Evolutionary conservation across 106 monocot genomes (phyloP).

Genomic region (Platanthera zijinensis): DNA sequence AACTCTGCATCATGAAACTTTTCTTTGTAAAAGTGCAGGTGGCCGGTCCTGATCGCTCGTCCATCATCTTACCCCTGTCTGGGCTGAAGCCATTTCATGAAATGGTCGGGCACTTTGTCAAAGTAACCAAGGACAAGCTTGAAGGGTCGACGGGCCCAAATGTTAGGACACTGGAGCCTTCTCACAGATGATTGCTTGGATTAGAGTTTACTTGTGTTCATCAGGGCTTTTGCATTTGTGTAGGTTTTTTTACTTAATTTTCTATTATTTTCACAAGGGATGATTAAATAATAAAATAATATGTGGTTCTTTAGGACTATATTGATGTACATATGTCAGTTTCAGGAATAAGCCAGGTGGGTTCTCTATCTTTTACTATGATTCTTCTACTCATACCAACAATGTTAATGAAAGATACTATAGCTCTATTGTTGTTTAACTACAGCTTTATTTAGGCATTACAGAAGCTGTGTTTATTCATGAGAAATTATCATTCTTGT

Average conservation of each 20-base stretch:
- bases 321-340: background rate
- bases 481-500: background rate
- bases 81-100: conserved; percentile 80
- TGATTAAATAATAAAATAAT: conserved; percentile 5
- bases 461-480: background rate
- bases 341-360: background rate
- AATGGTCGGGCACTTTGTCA: conserved; percentile 70
- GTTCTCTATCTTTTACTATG: background rate
- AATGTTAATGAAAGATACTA: conserved; percentile 3
- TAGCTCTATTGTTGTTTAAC: background rate
- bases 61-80: conserved; percentile 70
- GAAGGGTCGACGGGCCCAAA: conserved; percentile 48
- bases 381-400: background rate
- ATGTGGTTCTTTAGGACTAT: background rate
- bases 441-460: background rate
- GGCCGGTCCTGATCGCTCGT: conserved; percentile 72
- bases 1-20: background rate
- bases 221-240: conserved; percentile 1
- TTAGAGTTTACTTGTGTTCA: background rate
- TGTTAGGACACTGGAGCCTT: conserved; percentile 41
- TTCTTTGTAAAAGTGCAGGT: conserved; percentile 25
- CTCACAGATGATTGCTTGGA: conserved; percentile 37
- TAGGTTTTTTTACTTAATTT: background rate
- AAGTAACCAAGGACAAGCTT: conserved; percentile 62
- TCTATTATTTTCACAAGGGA: background rate